Evolutionary conservation across 2,329 filamentous ascomycete genomes (phyloP).

Genomic region (Talaromyces sp.): DNA sequence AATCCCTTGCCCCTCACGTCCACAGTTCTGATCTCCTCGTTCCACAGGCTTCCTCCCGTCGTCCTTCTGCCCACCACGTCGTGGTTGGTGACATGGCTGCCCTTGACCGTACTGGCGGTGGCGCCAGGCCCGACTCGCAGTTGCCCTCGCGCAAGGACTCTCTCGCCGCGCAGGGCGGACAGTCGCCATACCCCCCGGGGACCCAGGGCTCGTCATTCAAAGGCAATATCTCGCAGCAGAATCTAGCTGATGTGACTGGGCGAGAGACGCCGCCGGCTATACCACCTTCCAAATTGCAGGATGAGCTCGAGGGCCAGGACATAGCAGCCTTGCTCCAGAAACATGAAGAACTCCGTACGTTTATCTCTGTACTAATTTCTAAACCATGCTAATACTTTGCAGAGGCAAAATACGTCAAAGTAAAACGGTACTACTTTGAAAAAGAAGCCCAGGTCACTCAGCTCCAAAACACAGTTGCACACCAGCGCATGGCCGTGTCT

Average conservation of each 20-base stretch:
- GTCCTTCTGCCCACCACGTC: slow-evolving; percentile 5
- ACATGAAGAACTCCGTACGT: slow-evolving; percentile 44
- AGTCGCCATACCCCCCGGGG: slow-evolving; percentile 10
- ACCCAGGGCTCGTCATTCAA: slow-evolving; percentile 23
- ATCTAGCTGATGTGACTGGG: slow-evolving; percentile 34
- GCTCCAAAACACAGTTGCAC: slow-evolving; percentile 93
- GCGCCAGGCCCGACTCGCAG: slow-evolving; percentile 2
- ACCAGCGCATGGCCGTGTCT: slow-evolving; percentile 90
- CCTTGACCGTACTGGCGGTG: slow-evolving; percentile 6
- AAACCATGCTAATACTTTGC: slow-evolving; percentile 6
- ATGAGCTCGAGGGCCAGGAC: slow-evolving; percentile 37
- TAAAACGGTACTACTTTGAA: slow-evolving; percentile 96
- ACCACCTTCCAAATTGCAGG: slow-evolving; percentile 30
- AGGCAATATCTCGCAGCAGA: slow-evolving; percentile 22
- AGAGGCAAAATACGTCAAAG: slow-evolving; percentile 97
- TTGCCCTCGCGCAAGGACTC: slow-evolving; percentile 6
- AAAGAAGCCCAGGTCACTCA: slow-evolving; percentile 85
- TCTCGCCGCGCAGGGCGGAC: neutral
- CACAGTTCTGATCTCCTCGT: slow-evolving; percentile 2
- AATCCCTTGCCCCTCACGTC: neutral
- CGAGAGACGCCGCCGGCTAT: slow-evolving; percentile 41
- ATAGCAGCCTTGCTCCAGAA: slow-evolving; percentile 39
- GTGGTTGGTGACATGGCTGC: slow-evolving; percentile 6
- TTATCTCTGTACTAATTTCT: neutral
- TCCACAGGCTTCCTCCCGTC: slow-evolving; percentile 5